Percentiles rank a stretch among this genome's conserved stretches.
Evolutionary conservation across 1,284 basidiomycete genomes (phyloP).

Genomic region (Apiotrichum siamense): DNA sequence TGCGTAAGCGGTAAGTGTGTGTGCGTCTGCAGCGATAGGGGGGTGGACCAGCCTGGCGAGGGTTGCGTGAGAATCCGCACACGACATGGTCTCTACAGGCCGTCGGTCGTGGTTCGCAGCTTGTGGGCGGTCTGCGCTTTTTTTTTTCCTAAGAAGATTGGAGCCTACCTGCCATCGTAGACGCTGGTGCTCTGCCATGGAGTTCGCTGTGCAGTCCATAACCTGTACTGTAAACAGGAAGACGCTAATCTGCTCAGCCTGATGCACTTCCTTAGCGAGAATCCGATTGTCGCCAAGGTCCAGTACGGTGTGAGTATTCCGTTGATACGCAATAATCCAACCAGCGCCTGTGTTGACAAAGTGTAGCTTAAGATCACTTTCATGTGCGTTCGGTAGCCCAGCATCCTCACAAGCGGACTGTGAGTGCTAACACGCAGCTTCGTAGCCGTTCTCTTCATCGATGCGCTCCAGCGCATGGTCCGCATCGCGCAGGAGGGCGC

Average conservation of each 20-base stretch:
- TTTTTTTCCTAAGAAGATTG: too few species aligned
- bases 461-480: constrained; percentile 89
- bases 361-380: constrained; percentile 77
- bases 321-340: too few species aligned
- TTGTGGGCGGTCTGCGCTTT: too few species aligned
- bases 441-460: constrained; percentile 63
- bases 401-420: background rate
- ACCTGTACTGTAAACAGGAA: too few species aligned
- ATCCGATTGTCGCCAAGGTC: constrained; percentile 51
- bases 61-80: too few species aligned
- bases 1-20: constrained; percentile 43
- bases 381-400: constrained; percentile 57
- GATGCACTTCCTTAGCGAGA: constrained; percentile 49
- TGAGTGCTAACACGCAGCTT: constrained; percentile 55
- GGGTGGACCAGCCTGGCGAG: too few species aligned
- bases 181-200: too few species aligned
- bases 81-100: too few species aligned
- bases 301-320: constrained; percentile 48
- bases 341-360: too few species aligned
- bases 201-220: too few species aligned
- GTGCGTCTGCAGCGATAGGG: background rate
- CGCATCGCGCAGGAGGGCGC: constrained; percentile 63
- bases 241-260: constrained; percentile 26
- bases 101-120: too few species aligned
- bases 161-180: too few species aligned